Base-by-base conservation (phyloP, 306 rosid genomes). In the Sesbania bispinosa region DNA sequence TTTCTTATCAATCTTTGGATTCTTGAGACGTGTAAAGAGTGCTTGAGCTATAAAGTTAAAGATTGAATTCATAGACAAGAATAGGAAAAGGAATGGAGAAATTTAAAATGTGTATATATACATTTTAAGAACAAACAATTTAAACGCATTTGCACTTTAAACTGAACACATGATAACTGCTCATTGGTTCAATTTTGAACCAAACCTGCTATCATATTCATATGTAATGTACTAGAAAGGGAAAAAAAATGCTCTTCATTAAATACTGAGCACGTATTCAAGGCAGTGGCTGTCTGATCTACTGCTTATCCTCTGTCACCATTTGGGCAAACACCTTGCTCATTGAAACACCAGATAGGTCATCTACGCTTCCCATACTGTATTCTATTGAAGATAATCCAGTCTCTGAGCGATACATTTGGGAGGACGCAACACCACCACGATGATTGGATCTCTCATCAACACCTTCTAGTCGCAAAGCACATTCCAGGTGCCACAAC, bases 281-380 rank as follows among this genome's bases (percentile, higher is more conserved):
- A 47, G 26, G 27, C 14, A 2, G 15, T 57, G 10, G 19, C 45
- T 29, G 78, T n/a, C n/a, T n/a, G n/a, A n/a, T n/a, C n/a, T n/a
- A n/a, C n/a, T n/a, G n/a, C 87, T 38, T 75, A 35, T 87, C 96
- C 62, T 85, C 96, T 36, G 54, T 75, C 73, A 89, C 86, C 96
- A 89, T 73, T n/a, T 83, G 88, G 36, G 90, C 90, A 77, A 89
- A 89, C 3, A 89, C 85, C 83, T 77, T 87, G 73, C 92, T 89
- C 85, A 89, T 85, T 10, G 96, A 89, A 54, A 87, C 55, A 47
- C 77, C 88, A 24, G 77, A 82, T 20, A 89, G 21, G 69, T 83
- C 92, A 13, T 72, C 79, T 1, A 78, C 62, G 20, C 88, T 82
- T 66, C 70, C 88, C 32, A 75, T 21, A 60, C 81, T 84, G 77